These are phyloP conservation scores for Erythrophleum fordii DNA, from an alignment of 306 rosid genomes.

Conservation along the genomic window DNA sequence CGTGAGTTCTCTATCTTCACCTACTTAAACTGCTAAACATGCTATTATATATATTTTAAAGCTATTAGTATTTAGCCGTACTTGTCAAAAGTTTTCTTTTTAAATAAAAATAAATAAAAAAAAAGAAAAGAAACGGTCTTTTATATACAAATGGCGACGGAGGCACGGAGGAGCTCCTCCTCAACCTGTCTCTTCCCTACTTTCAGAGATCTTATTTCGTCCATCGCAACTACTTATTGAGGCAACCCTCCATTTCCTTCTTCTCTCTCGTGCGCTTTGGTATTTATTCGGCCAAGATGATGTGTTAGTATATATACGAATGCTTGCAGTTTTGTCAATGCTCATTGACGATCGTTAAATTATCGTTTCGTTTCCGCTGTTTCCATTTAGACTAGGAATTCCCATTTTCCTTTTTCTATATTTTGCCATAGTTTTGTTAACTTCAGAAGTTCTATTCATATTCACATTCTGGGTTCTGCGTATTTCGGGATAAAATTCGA, in stretches of 20 bases:
- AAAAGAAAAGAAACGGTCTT: constrained; percentile 34
- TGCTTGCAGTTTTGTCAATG: not conserved
- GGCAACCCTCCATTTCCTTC: not conserved
- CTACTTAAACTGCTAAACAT: not conserved
- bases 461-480: not conserved
- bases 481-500: not conserved
- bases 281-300: not conserved
- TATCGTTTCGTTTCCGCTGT: not conserved
- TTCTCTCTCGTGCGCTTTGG: not conserved
- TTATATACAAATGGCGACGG: constrained; percentile 39
- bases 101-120: not conserved
- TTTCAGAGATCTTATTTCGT: constrained; percentile 29
- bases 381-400: constrained; percentile 2
- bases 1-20: not conserved
- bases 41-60: not conserved
- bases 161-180: constrained; percentile 37
- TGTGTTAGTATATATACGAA: not conserved
- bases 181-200: not conserved
- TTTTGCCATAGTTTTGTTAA: not conserved
- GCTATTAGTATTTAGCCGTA: not conserved
- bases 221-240: constrained; percentile 10
- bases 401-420: not conserved
- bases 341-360: not conserved
- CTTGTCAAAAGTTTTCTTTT: not conserved
- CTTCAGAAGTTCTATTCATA: not conserved